Percentiles rank a stretch among this genome's conserved stretches.
These are phyloP conservation scores for Sporisorium reilianum DNA, from an alignment of 1,284 basidiomycete species.

Conservation along the genomic window DNA sequence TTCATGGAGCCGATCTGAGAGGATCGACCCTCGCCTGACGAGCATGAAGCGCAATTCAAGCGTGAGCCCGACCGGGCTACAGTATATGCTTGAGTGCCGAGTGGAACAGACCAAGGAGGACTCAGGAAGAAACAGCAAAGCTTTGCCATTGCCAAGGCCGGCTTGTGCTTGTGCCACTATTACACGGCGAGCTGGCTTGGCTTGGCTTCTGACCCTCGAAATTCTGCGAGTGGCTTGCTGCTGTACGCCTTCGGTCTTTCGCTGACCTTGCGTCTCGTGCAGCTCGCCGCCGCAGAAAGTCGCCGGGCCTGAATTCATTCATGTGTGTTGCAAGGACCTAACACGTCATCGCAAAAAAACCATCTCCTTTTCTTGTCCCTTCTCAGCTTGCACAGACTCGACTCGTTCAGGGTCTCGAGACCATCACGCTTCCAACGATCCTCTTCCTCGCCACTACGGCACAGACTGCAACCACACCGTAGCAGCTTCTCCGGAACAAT, in stretches of 20 bases:
- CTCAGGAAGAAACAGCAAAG: no score
- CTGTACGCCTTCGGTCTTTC: not conserved
- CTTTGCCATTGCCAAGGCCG: no score
- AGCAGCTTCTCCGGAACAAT: not conserved
- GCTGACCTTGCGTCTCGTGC: not conserved
- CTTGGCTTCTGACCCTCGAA: conserved; percentile 6
- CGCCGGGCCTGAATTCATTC: not conserved
- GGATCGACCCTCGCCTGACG: no score
- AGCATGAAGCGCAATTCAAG: no score
- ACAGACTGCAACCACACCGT: not conserved
- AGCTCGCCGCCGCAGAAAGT: not conserved
- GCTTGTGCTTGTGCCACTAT: no score
- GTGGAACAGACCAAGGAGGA: no score
- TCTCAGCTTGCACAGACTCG: not conserved
- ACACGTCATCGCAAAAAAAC: not conserved
- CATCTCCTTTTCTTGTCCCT: not conserved
- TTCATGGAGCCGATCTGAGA: not conserved
- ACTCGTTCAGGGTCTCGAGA: not conserved
- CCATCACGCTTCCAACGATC: not conserved
- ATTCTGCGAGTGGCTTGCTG: not conserved
- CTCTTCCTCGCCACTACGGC: not conserved
- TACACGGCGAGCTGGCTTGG: no score
- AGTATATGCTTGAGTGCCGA: no score
- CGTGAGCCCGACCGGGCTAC: no score
- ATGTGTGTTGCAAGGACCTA: not conserved